phyloP scores from a whole-genome alignment of 805 yeast species.

The Priceomyces melissophilus region DNA sequence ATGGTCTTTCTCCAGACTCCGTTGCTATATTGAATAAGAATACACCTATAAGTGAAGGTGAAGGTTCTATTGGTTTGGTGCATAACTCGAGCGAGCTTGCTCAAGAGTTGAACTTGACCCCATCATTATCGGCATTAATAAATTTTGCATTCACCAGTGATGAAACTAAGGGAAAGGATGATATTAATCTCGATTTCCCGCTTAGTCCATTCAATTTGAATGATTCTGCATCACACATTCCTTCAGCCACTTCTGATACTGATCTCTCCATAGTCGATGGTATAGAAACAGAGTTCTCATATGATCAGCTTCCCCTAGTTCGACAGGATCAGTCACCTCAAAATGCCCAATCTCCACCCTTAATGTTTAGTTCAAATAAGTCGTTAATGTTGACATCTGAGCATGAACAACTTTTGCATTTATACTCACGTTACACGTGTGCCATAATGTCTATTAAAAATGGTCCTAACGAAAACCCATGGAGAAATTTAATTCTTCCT shows the following conservation, averaged over 20 bases:
- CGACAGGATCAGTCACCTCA: background rate
- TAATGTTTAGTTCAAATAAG: background rate
- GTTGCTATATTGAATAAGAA: too few species aligned
- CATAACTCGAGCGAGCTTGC: background rate
- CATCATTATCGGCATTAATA: constrained; percentile 36
- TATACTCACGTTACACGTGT: constrained; percentile 36
- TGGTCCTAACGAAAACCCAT: constrained; percentile 65
- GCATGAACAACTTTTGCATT: constrained; percentile 32
- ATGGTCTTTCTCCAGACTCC: too few species aligned
- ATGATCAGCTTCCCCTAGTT: background rate
- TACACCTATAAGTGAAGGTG: background rate
- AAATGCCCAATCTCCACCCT: background rate
- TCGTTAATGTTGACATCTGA: constrained; percentile 25
- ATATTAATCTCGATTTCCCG: constrained; percentile 19
- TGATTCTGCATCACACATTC: constrained; percentile 1
- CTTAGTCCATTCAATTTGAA: constrained; percentile 23
- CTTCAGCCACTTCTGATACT: background rate
- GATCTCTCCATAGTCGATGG: background rate
- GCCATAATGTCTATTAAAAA: constrained; percentile 59
- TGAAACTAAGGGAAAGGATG: constrained; percentile 11
- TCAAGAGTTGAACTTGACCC: constrained; percentile 27
- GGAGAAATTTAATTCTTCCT: constrained; percentile 59
- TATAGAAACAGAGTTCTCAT: background rate
- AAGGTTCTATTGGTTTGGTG: background rate
- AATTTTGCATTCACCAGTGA: constrained; percentile 30